Conservation (phyloP, 2,329 filamentous ascomycete species). For the Alternaria tenuissima region DNA sequence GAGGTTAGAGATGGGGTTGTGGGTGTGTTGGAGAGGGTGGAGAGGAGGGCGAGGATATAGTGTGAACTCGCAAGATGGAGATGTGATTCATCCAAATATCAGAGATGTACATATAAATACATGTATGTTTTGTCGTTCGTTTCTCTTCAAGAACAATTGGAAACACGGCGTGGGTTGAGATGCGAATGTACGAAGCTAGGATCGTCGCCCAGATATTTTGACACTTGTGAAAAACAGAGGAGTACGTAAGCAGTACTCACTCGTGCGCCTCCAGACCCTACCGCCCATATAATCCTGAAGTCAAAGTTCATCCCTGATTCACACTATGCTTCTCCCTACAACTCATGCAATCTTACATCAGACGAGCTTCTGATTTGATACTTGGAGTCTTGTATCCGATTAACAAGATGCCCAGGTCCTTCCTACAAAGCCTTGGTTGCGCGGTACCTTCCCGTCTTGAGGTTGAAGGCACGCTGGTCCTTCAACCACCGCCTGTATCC, state of each 20-base stretch:
- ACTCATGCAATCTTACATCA: not conserved
- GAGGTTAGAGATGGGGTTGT: constrained; percentile 54
- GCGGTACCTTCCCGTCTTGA: constrained; percentile 72
- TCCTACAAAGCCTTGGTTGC: constrained; percentile 22
- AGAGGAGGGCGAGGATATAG: not conserved
- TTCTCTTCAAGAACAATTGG: not conserved
- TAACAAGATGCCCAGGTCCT: not conserved
- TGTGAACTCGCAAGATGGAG: not conserved
- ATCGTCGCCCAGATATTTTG: not conserved
- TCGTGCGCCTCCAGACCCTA: not conserved
- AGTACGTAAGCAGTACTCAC: not conserved
- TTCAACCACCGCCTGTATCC: constrained; percentile 96
- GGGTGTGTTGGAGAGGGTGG: not conserved
- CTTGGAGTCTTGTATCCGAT: not conserved
- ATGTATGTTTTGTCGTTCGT: not conserved
- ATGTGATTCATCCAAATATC: not conserved
- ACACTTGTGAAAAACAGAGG: not conserved
- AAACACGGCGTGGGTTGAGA: not conserved
- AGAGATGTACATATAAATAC: constrained; percentile 2
- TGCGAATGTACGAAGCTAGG: not conserved
- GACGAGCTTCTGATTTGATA: not conserved
- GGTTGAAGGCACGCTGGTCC: constrained; percentile 94
- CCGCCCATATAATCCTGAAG: not conserved
- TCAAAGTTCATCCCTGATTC: not conserved
- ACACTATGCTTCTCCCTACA: not conserved